Evolutionary conservation across 2,329 filamentous ascomycete species (phyloP), one percentile per base, ranked within the genome.

Genomic region (Zopfia rhizophila): DNA sequence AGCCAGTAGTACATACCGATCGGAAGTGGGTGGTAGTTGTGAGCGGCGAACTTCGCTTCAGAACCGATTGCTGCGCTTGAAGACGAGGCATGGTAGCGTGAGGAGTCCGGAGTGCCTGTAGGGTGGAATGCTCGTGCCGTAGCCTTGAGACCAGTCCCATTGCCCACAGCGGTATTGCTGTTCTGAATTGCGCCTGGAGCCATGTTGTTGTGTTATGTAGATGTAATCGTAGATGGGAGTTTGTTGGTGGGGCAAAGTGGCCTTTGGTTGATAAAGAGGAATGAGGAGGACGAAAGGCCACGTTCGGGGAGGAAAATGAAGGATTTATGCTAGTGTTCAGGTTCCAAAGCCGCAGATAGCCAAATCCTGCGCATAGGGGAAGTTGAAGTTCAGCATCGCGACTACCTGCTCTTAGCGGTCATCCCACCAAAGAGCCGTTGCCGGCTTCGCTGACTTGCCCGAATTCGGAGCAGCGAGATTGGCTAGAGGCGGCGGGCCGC

Each of bases 21-120:
- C 28, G 94, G 94, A 2, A 99, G 84, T 12, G 94, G 94, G 75
- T 97, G 92, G 81, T 99, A 99, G 81, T 99, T 99, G 84, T 99
- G 94, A 36, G 94, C 94, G 37, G 94, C 94, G 73, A 84, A 93
- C 69, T 89, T 80, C 66, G 90, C 81, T 78, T 99, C 94, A 40
- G 86, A 78, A 40, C 85, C 77, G 71, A 97, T 95, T 62, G 94
- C 93, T 61, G 82, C 80, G 46, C 86, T 78, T 30, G 91, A 92
- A 18, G 93, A 91, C 14, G 89, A 72, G 43, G 91, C 82, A 76
- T 97, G 94, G 78, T 84, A 85, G 49, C 69, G 73, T 24, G 79
- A 73, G 23, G 74, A 67, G 42, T 67, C 63, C 25, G 68, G 66
- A 16, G 66, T 68, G 57, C 66, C 69, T 13, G 68, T 60, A 13